Evolutionary conservation across 306 rosid species (phyloP), one percentile per base, ranked within the genome.

Genomic region (Acacia acuminata): DNA sequence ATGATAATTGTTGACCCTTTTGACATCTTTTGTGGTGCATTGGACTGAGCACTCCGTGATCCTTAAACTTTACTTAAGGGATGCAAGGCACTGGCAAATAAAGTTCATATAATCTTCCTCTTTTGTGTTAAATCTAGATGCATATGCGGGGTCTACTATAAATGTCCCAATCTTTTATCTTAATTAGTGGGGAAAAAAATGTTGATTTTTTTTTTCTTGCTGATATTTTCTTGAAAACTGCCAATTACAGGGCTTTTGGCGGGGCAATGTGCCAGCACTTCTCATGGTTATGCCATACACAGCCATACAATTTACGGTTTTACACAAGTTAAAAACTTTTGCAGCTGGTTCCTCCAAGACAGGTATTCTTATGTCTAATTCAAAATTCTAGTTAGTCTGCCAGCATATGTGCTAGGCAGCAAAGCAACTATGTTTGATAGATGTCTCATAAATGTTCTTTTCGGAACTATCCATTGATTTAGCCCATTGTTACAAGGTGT

Each of bases 281-380:
- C 98, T 96, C 80, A 96, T 94, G 99, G 97, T 90, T 84, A 96
- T 96, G 99, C 99, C 99, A 30, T 96, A 96, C 85, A 91, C 97
- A 24, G 94, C 97, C 48, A 94, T 96, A 81, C 98, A 94, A 71
- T 96, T 96, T 87, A 88, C 99, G 25, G 98, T 94, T 71, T 77
- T 92, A 73, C 97, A 94, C 82, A 94, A 83, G 70, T 77, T 94
- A 45, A 96, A 96, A 86, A 86, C 91, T 71, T 79, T 89, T 67
- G 99, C 94, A 0, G 61, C 99, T 77, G 98, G 99, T 85, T 94
- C 99, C 82, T 92, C 97, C 38, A 96, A 88, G 79, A 47, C 97
- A 86, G 97, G 99, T 96, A 85, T 34, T 50, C 72, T 47, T 30
- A 50, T 87, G 76, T 75, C 66, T 24, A 71, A 79, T 76, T 76